Base-by-base conservation (phyloP, 163 green algal species). In the Volvox carteri region DNA sequence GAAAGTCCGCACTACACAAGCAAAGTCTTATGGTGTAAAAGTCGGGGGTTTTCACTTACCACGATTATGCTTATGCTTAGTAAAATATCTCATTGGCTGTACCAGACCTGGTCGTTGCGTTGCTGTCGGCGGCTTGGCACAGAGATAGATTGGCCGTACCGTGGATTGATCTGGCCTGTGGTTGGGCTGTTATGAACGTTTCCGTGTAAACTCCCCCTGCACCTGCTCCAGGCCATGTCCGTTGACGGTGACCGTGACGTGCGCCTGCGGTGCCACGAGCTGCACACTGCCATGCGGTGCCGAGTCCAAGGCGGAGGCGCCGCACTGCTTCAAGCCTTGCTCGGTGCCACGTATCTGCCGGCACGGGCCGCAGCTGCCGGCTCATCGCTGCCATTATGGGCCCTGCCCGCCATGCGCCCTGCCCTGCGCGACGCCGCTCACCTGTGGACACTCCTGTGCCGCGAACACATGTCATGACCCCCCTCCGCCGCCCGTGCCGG, bases 341-440 rank as follows among this genome's bases (percentile, higher is more conserved):
- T 72, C 67, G 5, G 90, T 98, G 16, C 90, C 91, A 1, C 65
- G 72, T 23, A 76, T 90, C 30, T 98, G 96, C 91, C 91, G 93
- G 33, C 96, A 98, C 86, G 93, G 92, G 19, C 85, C 86, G 5
- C 33, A 25, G 8, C 75, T 79, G 42, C 60, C 78, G 14, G 90
- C 86, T 6, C 95, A 97, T 87, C 60, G 89, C 30, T 98, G 96
- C 87, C 96, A 98, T 89, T 98, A 95, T 90, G 96, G 96, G 9
- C 85, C 94, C 0, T 98, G 96, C 90, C 96, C 96, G 1, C 90
- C 92, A 14, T 97, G 96, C 92, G 67, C 89, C 23, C 16, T 84
- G 11, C 72, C 68, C 21, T 95, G 87, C 75, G 84, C 86, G n/a
- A 83, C 85, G 11, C 28, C 78, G 39, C 91, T 96, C 41, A 3